Percentiles rank a stretch among this genome's conserved stretches.
Evolutionary conservation across 2,329 filamentous ascomycete genomes (phyloP).

Genomic region (Cladosporium sp.): DNA sequence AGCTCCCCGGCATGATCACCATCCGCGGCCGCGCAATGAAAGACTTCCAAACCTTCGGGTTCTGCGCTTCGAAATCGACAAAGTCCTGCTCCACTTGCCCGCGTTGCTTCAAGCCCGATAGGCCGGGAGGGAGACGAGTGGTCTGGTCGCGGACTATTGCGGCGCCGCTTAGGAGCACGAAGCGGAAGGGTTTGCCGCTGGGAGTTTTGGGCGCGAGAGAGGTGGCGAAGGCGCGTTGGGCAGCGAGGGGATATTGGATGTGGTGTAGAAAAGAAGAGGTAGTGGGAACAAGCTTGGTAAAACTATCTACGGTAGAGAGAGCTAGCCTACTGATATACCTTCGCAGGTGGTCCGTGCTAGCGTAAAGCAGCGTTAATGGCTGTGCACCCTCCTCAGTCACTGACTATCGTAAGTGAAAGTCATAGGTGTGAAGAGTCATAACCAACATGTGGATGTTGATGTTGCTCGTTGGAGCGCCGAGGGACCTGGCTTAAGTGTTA

Average conservation of each 20-base stretch:
- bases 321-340: too few relatives aligned
- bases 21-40: slow-evolving; percentile 30
- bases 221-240: slow-evolving; percentile 34
- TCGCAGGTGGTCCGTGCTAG: too few relatives aligned
- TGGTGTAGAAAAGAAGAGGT: too few relatives aligned
- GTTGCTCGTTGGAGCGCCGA: slow-evolving; percentile 29
- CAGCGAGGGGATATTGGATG: slow-evolving; percentile 37
- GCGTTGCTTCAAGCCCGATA: slow-evolving; percentile 12
- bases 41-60: slow-evolving; percentile 27
- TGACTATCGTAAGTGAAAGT: too few relatives aligned
- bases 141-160: slow-evolving; percentile 36
- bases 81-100: slow-evolving; percentile 33
- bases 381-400: too few relatives aligned
- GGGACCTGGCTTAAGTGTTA: slow-evolving; percentile 35
- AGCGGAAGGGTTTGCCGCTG: slow-evolving; percentile 38
- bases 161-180: slow-evolving; percentile 41
- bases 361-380: too few relatives aligned
- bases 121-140: slow-evolving; percentile 26
- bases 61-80: slow-evolving; percentile 27
- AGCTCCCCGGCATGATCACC: slow-evolving; percentile 24
- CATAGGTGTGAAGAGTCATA: too few relatives aligned
- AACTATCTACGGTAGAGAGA: too few relatives aligned
- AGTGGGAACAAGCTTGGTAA: too few relatives aligned
- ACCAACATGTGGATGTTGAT: slow-evolving; percentile 31
- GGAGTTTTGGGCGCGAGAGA: slow-evolving; percentile 23